Base-by-base conservation (phyloP, 106 monocot species). In the Amphibolis antarctica region DNA sequence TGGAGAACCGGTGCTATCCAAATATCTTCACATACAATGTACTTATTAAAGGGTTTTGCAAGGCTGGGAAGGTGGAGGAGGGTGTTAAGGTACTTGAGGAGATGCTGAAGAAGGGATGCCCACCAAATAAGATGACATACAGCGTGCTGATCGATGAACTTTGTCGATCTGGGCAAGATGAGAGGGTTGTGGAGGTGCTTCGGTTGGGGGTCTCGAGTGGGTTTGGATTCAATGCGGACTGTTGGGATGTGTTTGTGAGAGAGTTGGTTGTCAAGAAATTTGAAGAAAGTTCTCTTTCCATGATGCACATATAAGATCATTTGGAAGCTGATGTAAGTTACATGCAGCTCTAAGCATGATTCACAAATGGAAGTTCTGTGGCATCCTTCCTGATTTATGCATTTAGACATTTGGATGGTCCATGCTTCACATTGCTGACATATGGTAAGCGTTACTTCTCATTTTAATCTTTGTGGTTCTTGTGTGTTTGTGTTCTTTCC, bases 31-130 rank as follows among this genome's bases (percentile, higher is more conserved):
- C 85, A 1, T 94, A 84, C 54, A 79, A 84, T 61, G 74, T 80
- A 31, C 71, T 94, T 56, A 85, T 94, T 36, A 86, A 76, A 60
- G 86, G 86, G 42, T 89, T 89, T 23, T 85, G 85, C 25, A 77
- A 78, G 62, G 69, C 42, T 4, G 79, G 86, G 25, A 78, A 71
- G 25, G 70, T 75, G 12, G 69, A 71, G 66, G 84, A 89, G 43
- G 93, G 75, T 28, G 55, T 86, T 55, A 26, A 12, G 47, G 27
- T 86, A 5, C 74, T 86, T 60, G 67, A 80, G 61, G 94, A 89
- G 71, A 86, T 94, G 89, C 43, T 86, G 28, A 73, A 72, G 52
- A 86, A 69, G 13, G 71, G 77, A 9, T 83, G 65, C 9, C 25
- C 20, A 7, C 83, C 79, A 5, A 68, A 75, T 74, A 73, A 83